These are phyloP conservation scores for Clavispora carvajalis DNA, from an alignment of 805 yeast genomes.

Conservation along the genomic window DNA sequence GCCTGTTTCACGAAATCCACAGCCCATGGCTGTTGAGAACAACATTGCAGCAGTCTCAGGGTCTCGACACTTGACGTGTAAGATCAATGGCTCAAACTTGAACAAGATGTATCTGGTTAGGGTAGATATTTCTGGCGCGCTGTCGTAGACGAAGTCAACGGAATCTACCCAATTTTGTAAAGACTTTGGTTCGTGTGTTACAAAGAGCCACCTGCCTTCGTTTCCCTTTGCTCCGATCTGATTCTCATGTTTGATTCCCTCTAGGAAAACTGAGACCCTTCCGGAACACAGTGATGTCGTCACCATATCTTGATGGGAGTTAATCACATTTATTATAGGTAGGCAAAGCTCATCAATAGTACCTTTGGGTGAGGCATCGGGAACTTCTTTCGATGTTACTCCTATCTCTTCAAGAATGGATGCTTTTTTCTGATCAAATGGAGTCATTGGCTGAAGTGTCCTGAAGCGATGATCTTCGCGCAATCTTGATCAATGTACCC, in stretches of 20 bases:
- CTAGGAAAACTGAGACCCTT: conserved; percentile 74
- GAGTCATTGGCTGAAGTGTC: not conserved
- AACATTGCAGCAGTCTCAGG: conserved; percentile 52
- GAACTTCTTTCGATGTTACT: conserved; percentile 34
- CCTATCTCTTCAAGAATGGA: conserved; percentile 50
- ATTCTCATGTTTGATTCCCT: conserved; percentile 50
- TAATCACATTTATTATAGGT: conserved; percentile 68
- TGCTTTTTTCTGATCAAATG: conserved; percentile 65
- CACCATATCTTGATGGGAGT: conserved; percentile 59
- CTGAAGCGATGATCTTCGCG: not conserved
- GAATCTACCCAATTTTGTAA: conserved; percentile 46
- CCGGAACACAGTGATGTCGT: conserved; percentile 91
- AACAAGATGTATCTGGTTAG: conserved; percentile 55
- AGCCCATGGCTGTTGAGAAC: conserved; percentile 68
- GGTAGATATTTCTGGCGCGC: not conserved
- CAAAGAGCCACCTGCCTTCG: conserved; percentile 80
- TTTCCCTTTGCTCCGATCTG: conserved; percentile 79
- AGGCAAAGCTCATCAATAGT: conserved; percentile 69
- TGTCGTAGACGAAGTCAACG: conserved; percentile 16
- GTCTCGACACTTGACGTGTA: conserved; percentile 77
- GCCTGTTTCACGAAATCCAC: conserved; percentile 86
- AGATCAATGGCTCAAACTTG: conserved; percentile 80
- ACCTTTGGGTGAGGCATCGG: conserved; percentile 84
- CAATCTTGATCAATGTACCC: not conserved
- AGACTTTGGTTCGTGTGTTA: conserved; percentile 56